These are phyloP conservation scores for Syzygium aromaticum DNA, from an alignment of 345 rosid species.

Conservation along the genomic window DNA sequence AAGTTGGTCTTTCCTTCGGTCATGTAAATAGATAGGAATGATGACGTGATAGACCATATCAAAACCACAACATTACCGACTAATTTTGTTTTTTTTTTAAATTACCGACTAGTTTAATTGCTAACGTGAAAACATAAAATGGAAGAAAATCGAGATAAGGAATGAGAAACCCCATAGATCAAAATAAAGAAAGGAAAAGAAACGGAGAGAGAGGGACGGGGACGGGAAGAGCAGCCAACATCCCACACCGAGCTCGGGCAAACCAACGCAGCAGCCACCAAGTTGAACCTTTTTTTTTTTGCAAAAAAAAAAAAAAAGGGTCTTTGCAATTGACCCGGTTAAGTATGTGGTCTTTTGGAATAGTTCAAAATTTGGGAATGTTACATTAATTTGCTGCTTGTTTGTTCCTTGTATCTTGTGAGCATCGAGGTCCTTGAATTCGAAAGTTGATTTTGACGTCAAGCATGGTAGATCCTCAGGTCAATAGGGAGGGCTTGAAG, in stretches of 20 bases:
- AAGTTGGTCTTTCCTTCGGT: rapidly evolving
- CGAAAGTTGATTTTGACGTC: background rate
- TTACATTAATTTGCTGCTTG: background rate
- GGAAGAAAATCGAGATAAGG: background rate
- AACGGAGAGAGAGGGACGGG: background rate
- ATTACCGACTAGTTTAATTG: rapidly evolving
- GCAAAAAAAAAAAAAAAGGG: rapidly evolving
- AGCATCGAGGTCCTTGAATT: background rate
- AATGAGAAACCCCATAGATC: background rate
- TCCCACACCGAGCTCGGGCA: rapidly evolving
- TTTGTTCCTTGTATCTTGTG: background rate
- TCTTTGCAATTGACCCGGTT: background rate
- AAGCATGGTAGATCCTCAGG: background rate
- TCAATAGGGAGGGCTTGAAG: background rate
- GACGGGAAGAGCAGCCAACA: background rate
- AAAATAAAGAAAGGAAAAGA: too few species aligned
- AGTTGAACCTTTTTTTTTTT: background rate
- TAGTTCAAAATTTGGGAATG: background rate
- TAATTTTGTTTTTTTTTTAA: too few species aligned
- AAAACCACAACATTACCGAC: rapidly evolving
- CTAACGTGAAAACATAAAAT: too few species aligned
- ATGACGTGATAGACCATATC: background rate
- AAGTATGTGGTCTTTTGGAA: background rate
- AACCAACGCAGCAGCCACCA: rapidly evolving
- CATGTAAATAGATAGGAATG: background rate